Conservation (phyloP, 2,329 filamentous ascomycete species). For the Bipolaris victoriae region DNA sequence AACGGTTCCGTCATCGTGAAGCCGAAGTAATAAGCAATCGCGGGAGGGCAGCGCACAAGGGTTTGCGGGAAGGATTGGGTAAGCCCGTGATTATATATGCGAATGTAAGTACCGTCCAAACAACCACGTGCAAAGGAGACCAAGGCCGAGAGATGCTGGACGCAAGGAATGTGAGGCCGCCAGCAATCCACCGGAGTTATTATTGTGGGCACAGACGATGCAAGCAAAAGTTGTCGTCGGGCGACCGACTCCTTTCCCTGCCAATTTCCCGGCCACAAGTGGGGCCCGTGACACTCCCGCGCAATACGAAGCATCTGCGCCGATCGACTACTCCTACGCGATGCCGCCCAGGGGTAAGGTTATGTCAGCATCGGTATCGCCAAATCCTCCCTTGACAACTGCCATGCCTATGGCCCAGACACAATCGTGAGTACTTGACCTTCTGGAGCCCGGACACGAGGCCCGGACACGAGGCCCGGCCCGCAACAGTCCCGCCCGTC, state of each 20-base stretch:
- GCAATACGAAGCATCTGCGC: background rate
- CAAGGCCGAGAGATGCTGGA: background rate
- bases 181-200: background rate
- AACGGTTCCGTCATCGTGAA: slow-evolving; percentile 42
- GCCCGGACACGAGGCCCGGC: background rate
- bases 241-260: slow-evolving; percentile 13
- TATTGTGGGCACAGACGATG: background rate
- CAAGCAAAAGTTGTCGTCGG: background rate
- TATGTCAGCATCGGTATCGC: slow-evolving; percentile 9
- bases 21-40: background rate
- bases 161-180: background rate
- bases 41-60: background rate
- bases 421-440: no score
- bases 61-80: background rate
- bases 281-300: slow-evolving; percentile 1
- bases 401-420: background rate
- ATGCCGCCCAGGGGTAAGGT: background rate
- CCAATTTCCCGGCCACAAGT: slow-evolving; percentile 7
- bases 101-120: background rate
- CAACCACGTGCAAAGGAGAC: background rate
- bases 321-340: slow-evolving; percentile 3
- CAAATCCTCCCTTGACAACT: background rate
- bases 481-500: background rate
- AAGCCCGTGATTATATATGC: background rate
- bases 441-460: no score